Base-by-base conservation (phyloP, 805 yeast genomes). In the Dipodascopsis tothii region DNA sequence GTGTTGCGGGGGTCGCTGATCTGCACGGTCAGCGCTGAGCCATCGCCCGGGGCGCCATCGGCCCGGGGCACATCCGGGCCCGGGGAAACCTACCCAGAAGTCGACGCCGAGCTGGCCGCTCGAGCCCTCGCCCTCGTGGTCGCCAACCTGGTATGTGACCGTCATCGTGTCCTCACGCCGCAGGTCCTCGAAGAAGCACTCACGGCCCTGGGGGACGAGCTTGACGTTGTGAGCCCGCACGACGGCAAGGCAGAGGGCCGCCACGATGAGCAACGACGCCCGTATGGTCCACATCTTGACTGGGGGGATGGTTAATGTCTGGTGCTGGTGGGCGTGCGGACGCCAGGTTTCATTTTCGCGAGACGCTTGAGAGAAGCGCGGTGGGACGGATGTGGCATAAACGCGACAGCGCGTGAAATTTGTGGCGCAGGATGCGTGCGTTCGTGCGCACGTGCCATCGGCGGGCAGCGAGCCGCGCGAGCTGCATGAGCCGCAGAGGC, bases 111-210 rank as follows among this genome's bases (percentile, higher is more conserved):
- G 28, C 20, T 27, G 37, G 4, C 54, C 55, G 36, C 52, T 42
- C 21, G 50, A 44, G 3, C 49, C 49, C 7, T 51, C 23, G 9
- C 44, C 49, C 56, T 85, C 81, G 65, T 96, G 77, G 59, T 88
- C 86, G 53, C 96, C 96, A 41, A 84, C 94, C 68, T 90, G 98
- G 75, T 81, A 90, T 39, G 86, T 74, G 50, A 90, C 80, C 17
- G 95, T 82, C 55, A 90, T 70, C 63, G 83, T 86, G 66, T 90
- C 98, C 55, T 84, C 84, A 57, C 73, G 73, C 61, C 80, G 83
- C 68, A 92, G 72, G 46, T 73, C 73, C 61, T 92, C 97, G 58
- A 73, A 86, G 66, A 86, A 90, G 67, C 98, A 90, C 59, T 50
- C 58, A 40, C 53, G 53, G 2, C 45, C 46, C 4, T 46, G 51